Percentiles rank a stretch among this genome's conserved stretches.
phyloP scores from a whole-genome alignment of 2,329 filamentous ascomycete species.

The Stachybotrys chlorohalonatus region DNA sequence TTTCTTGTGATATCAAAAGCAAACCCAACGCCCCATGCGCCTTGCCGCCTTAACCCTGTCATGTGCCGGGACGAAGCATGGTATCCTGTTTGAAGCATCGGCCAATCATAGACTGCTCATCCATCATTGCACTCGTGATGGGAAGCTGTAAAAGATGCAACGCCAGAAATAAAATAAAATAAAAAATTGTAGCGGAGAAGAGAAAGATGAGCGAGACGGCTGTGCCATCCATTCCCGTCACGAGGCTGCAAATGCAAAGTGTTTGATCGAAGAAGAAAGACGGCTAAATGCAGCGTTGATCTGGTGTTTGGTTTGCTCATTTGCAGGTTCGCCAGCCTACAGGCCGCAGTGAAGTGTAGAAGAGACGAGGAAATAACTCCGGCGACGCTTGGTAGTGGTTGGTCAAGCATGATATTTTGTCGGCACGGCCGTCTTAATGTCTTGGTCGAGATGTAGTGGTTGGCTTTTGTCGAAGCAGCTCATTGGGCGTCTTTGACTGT shows the following conservation, averaged over 20 bases:
- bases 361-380: too few relatives aligned
- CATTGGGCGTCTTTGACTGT: constrained; percentile 48
- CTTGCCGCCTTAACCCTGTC: neutral
- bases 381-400: too few relatives aligned
- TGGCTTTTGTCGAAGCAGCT: constrained; percentile 5
- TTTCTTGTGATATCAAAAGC: neutral
- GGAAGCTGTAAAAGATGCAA: neutral
- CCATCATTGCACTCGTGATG: neutral
- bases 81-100: neutral
- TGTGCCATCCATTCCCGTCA: too few relatives aligned
- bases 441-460: neutral
- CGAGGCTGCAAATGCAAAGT: too few relatives aligned
- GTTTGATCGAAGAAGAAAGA: too few relatives aligned
- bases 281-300: too few relatives aligned
- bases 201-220: too few relatives aligned
- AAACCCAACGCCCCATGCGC: neutral
- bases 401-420: neutral
- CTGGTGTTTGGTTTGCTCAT: too few relatives aligned
- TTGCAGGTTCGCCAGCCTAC: too few relatives aligned
- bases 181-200: neutral
- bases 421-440: neutral
- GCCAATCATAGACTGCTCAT: neutral
- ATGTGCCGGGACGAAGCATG: neutral
- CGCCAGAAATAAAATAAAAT: neutral
- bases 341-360: too few relatives aligned